phyloP scores from a whole-genome alignment of 768 basidiomycete species.

The Russula compacta region DNA sequence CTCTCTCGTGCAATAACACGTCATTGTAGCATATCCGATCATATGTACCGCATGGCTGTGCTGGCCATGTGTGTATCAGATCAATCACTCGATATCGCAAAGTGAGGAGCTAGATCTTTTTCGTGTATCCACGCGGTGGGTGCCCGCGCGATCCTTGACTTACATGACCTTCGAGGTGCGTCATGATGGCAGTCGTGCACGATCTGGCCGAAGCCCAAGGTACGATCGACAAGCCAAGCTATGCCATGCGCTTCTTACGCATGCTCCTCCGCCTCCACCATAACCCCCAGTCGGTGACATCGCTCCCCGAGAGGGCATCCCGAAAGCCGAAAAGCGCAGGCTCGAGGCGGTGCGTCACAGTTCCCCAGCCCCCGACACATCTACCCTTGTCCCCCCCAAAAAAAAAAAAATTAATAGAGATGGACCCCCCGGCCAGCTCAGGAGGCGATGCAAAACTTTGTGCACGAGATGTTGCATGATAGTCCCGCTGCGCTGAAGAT shows the following conservation, averaged over 20 bases:
- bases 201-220: conserved; percentile 96
- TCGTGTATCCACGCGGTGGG: not conserved
- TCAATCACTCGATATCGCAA: conserved; percentile 56
- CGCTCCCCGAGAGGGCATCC: conserved; percentile 77
- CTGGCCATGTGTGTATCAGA: conserved; percentile 84
- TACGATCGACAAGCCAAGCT: conserved; percentile 22
- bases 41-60: conserved; percentile 97
- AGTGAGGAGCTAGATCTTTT: conserved; percentile 35
- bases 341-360: conserved; percentile 52
- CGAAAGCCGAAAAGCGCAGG: conserved; percentile 68
- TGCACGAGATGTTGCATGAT: conserved; percentile 80
- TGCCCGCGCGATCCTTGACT: not conserved
- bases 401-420: not conserved
- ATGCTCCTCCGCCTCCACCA: not conserved
- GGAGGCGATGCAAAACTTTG: conserved; percentile 88
- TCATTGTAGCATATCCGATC: conserved; percentile 62
- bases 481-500: conserved; percentile 62
- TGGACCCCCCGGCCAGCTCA: conserved; percentile 23
- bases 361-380: not conserved
- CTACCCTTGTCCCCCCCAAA: too few species aligned
- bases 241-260: too few species aligned
- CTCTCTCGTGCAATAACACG: not conserved
- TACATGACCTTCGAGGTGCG: conserved; percentile 42
- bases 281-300: conserved; percentile 91
- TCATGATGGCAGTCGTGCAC: conserved; percentile 87